Percentiles rank a stretch among this genome's conserved stretches.
These are phyloP conservation scores for Mollisiaceae sp. DNA, from an alignment of 2,329 filamentous ascomycete species.

Conservation along the genomic window DNA sequence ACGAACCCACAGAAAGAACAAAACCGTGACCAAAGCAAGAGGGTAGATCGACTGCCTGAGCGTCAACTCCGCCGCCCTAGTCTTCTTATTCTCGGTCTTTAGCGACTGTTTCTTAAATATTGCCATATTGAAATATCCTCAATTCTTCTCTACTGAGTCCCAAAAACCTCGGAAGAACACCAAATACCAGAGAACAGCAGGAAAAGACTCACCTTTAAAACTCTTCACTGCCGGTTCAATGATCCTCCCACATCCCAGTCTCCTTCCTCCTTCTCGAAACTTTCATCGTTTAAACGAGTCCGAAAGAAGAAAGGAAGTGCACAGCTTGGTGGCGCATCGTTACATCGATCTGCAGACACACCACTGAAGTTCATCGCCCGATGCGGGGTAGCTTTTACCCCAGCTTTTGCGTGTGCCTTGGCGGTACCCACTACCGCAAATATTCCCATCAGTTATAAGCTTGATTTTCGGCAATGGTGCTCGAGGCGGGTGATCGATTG, in stretches of 20 bases:
- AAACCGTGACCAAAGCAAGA: slow-evolving; percentile 66
- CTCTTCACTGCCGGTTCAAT: background rate
- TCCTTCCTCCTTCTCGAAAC: background rate
- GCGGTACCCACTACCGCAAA: background rate
- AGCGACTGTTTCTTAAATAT: slow-evolving; percentile 31
- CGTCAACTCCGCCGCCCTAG: slow-evolving; percentile 65
- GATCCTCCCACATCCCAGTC: slow-evolving; percentile 2
- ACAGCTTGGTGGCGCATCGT: background rate
- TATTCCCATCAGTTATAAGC: slow-evolving; percentile 1
- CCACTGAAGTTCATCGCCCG: background rate
- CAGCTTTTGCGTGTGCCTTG: background rate
- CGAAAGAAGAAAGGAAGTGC: background rate
- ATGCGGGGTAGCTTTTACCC: slow-evolving; percentile 8
- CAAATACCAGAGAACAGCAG: background rate
- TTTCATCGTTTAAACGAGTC: background rate
- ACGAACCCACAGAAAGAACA: slow-evolving; percentile 68
- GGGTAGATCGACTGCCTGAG: slow-evolving; percentile 70
- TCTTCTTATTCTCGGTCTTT: slow-evolving; percentile 49
- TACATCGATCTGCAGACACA: slow-evolving; percentile 6
- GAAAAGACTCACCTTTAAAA: background rate
- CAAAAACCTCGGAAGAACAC: background rate
- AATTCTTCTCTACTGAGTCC: background rate
- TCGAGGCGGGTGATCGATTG: background rate
- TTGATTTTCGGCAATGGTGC: background rate
- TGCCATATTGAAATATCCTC: slow-evolving; percentile 16